phyloP scores from a whole-genome alignment of 225 moss, liverwort and hornwort species.

The Pseudisothecium myosuroides region DNA sequence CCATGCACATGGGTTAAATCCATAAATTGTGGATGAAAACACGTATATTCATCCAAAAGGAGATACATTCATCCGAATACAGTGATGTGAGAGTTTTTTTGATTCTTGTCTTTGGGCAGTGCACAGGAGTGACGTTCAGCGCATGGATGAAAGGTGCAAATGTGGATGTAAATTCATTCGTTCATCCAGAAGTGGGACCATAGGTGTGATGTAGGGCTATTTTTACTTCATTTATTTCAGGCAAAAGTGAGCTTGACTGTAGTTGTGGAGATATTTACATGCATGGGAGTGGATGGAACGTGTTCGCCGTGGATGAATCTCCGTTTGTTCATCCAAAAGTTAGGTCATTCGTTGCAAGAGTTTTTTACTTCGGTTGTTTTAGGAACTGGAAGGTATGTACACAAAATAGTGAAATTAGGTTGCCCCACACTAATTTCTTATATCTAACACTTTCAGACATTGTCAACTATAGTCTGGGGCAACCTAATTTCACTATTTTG shows the following conservation, averaged over 20 bases:
- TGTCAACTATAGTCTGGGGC: too few species aligned
- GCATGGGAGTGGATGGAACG: background rate
- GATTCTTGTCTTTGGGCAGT: background rate
- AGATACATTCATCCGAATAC: background rate
- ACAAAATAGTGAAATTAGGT: too few species aligned
- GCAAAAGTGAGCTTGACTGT: background rate
- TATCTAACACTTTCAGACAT: too few species aligned
- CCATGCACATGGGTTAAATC: background rate
- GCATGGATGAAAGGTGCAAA: background rate
- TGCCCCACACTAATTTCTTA: too few species aligned
- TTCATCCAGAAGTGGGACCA: background rate
- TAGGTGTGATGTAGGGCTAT: too few species aligned
- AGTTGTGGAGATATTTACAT: background rate
- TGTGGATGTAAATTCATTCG: background rate
- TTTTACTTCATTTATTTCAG: background rate
- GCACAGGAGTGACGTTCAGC: background rate
- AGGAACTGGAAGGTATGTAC: too few species aligned
- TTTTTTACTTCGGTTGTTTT: background rate
- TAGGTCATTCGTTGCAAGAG: background rate
- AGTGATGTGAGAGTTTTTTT: background rate
- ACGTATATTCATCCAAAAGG: background rate
- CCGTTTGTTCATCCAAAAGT: background rate
- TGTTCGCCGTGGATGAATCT: background rate
- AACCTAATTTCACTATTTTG: too few species aligned
- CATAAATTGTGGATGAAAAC: background rate